Evolutionary conservation across 2,329 filamentous ascomycete genomes (phyloP).

Genomic region (Falciphora oryzae): DNA sequence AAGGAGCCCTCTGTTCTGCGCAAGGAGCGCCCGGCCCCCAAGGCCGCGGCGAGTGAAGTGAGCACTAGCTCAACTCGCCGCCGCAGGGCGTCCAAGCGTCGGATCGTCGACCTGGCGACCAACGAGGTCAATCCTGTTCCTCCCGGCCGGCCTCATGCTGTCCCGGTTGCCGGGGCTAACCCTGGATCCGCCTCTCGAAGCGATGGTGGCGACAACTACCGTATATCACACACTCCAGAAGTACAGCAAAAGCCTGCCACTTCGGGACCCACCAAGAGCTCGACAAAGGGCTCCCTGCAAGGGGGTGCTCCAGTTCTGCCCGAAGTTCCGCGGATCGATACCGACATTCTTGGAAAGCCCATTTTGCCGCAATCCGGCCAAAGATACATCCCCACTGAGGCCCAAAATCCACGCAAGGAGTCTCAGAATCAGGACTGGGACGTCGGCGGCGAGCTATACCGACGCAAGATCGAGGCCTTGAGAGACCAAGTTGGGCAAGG

Average conservation of each 20-base stretch:
- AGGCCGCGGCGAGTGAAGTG: constrained; percentile 50
- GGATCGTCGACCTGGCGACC: constrained; percentile 60
- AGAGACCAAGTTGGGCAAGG: constrained; percentile 79
- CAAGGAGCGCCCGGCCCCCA: constrained; percentile 52
- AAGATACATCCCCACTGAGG: constrained; percentile 24
- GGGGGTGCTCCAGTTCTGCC: constrained; percentile 17
- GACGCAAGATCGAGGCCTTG: constrained; percentile 80
- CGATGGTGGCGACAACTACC: constrained; percentile 32
- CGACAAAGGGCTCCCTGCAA: constrained; percentile 26
- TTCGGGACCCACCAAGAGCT: constrained; percentile 22
- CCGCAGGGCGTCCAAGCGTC: constrained; percentile 52
- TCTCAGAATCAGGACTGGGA: constrained; percentile 50
- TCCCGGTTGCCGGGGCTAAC: not conserved
- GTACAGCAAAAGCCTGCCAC: constrained; percentile 24
- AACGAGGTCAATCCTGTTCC: constrained; percentile 29
- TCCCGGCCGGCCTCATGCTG: not conserved
- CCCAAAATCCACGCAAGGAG: constrained; percentile 16
- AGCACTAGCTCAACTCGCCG: constrained; percentile 55
- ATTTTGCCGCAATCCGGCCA: constrained; percentile 24
- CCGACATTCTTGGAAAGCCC: constrained; percentile 21
- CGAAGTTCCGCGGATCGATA: constrained; percentile 34
- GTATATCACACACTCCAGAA: constrained; percentile 38
- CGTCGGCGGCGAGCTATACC: constrained; percentile 69
- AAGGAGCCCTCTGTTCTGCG: constrained; percentile 47
- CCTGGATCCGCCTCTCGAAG: constrained; percentile 12